These are phyloP conservation scores for Penicillium sp. DNA, from an alignment of 2,329 filamentous ascomycete genomes.

Conservation along the genomic window DNA sequence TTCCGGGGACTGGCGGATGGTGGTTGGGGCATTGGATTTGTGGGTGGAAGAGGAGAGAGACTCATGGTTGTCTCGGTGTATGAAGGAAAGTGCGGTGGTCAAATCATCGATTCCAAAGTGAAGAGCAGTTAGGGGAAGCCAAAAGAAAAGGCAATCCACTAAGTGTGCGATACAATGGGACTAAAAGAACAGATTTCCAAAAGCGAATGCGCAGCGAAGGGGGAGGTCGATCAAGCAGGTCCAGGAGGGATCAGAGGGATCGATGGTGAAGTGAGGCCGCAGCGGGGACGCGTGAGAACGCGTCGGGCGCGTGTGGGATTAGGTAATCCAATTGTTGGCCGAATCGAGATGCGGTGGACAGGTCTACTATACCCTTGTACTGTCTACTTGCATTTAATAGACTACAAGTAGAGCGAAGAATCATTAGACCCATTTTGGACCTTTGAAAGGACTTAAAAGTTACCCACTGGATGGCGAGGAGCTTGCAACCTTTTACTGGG, in stretches of 20 bases:
- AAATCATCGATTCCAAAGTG: not conserved
- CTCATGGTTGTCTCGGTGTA: conserved; percentile 27
- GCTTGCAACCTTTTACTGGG: no score
- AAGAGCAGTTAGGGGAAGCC: not conserved
- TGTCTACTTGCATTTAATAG: no score
- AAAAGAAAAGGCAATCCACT: not conserved
- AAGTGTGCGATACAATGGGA: not conserved
- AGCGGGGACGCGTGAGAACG: not conserved
- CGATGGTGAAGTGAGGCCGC: not conserved
- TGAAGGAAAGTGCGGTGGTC: conserved; percentile 1
- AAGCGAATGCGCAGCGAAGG: not conserved
- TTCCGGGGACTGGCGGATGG: conserved; percentile 29
- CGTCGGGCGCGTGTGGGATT: not conserved
- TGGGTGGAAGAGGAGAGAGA: conserved; percentile 24
- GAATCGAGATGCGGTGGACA: not conserved
- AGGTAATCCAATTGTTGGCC: not conserved
- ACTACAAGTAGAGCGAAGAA: no score
- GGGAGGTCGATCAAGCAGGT: not conserved
- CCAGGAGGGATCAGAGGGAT: not conserved
- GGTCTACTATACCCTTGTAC: no score
- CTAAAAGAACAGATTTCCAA: not conserved
- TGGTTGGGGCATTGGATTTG: conserved; percentile 17
- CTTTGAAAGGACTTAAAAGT: no score
- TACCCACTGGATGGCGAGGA: no score
- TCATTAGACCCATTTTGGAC: no score